These are phyloP conservation scores for Ophiostoma himal-ulmi DNA, from an alignment of 2,329 filamentous ascomycete species.

Conservation along the genomic window DNA sequence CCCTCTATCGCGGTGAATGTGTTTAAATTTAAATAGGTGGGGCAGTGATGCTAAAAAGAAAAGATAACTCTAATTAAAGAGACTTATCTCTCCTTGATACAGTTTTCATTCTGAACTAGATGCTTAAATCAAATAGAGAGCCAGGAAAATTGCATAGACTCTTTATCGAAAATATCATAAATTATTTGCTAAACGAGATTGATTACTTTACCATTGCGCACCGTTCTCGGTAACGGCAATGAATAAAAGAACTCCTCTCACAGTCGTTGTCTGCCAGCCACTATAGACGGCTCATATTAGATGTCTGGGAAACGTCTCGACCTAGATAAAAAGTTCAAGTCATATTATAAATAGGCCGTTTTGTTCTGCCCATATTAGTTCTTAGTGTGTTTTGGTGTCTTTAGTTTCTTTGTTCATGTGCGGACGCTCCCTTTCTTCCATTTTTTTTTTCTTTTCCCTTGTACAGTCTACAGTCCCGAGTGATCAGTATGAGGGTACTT, in stretches of 20 bases:
- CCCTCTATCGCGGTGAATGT: neutral
- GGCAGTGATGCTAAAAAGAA: neutral
- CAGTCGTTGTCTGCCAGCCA: no score
- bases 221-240: no score
- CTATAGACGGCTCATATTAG: neutral
- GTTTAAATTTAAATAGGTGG: neutral
- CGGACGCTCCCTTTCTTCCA: slow-evolving; percentile 7
- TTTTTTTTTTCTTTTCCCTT: neutral
- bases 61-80: neutral
- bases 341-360: neutral
- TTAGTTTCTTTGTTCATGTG: neutral
- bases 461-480: neutral
- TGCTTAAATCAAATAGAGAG: no score
- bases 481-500: neutral
- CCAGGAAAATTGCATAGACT: no score
- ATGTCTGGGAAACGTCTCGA: neutral
- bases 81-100: neutral
- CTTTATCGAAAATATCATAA: no score
- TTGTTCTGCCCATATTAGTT: neutral
- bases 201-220: no score
- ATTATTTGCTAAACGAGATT: no score
- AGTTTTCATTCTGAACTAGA: neutral
- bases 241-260: no score
- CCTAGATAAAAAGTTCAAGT: neutral
- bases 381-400: neutral